Evolutionary conservation across 2,329 filamentous ascomycete genomes (phyloP), one percentile per base, ranked within the genome.

Genomic region (Dendrostoma leiphaemia): DNA sequence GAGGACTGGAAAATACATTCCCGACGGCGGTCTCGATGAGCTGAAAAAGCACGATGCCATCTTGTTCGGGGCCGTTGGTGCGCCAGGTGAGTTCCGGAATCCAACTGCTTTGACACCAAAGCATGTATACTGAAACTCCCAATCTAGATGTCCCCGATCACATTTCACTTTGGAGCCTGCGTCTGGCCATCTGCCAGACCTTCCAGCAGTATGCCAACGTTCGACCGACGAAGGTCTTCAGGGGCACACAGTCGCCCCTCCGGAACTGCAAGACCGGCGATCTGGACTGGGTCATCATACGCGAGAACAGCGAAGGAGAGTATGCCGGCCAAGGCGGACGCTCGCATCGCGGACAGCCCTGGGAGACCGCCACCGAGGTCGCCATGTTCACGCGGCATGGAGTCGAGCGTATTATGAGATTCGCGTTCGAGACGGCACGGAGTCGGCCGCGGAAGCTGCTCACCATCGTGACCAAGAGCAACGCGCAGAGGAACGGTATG

Each of bases 161-260:
- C 60, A 83, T 87, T 60, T 85, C 82, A 0, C 79, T 88, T 19
- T 87, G 84, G 84, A 74, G 76, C 26, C 73, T 88, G 13, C 80
- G 84, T 31, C 73, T 88, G 2, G 81, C 83, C 1, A 84, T 88
- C 59, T 81, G 84, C 61, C 82, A 86, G 60, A 74, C 79, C 12
- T 71, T 87, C 46, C 83, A 86, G 60, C 83, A 86, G 62, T 88
- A 85, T 61, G 83, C 83, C 56, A 88, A 88, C 62, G 80, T 88
- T 2, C 77, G 84, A 4, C 84, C 84, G 0, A 85, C 81, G 0
- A 76, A 76, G 32, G 76, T 84, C 31, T 76, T 87, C 51, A 75
- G 74, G 13, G 83, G 83, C 21, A 82, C 79, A 0, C 69, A 75
- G 56, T 84, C 82, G 0, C 83, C 83, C 0, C 71, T 86, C 7